Conservation (phyloP, 139 green algal genomes). For the Auxenochlorella protothecoides region DNA sequence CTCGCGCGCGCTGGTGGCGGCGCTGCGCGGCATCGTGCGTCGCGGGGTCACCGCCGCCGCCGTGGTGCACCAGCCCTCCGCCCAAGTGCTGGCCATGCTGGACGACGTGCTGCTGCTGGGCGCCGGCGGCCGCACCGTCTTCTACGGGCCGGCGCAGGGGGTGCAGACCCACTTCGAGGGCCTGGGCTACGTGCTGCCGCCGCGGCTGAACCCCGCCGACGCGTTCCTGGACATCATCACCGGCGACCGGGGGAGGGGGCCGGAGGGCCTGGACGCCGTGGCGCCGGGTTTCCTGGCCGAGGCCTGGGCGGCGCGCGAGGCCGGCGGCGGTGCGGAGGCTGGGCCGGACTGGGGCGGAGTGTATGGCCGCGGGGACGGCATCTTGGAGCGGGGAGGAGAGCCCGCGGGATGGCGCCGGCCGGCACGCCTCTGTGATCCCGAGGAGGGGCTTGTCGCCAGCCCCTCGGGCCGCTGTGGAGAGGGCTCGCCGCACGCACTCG, state of each 20-base stretch:
- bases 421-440: too few species aligned
- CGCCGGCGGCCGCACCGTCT: slow-evolving; percentile 53
- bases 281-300: not conserved
- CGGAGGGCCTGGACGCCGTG: not conserved
- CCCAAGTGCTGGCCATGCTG: slow-evolving; percentile 46
- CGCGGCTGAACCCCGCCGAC: slow-evolving; percentile 54
- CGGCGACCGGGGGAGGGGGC: slow-evolving; percentile 5
- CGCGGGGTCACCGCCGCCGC: slow-evolving; percentile 45
- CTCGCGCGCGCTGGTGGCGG: slow-evolving; percentile 34
- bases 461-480: too few species aligned
- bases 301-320: not conserved
- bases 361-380: too few species aligned
- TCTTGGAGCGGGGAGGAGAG: too few species aligned
- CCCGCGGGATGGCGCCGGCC: too few species aligned
- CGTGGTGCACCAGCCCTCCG: slow-evolving; percentile 64
- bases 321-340: too few species aligned
- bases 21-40: slow-evolving; percentile 30
- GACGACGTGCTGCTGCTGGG: slow-evolving; percentile 69
- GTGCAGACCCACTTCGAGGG: slow-evolving; percentile 35
- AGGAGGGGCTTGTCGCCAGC: too few species aligned
- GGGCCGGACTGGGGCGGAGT: too few species aligned
- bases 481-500: too few species aligned
- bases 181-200: slow-evolving; percentile 34
- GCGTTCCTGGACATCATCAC: slow-evolving; percentile 60
- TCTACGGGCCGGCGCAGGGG: slow-evolving; percentile 25